Base-by-base conservation (phyloP, 345 rosid species). In the Nephelium lappaceum region DNA sequence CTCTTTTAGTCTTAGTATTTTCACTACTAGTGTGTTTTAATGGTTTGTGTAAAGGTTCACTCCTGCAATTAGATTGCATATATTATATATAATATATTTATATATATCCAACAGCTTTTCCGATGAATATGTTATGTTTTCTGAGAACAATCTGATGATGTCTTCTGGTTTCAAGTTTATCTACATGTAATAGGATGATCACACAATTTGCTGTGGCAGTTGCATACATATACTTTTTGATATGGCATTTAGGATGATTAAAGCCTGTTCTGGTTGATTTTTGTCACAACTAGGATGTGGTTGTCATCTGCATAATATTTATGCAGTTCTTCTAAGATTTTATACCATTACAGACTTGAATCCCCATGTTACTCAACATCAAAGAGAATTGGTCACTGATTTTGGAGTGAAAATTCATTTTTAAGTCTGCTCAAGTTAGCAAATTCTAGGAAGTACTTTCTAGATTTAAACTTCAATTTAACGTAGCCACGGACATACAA, bases 21-120 rank as follows among this genome's bases (percentile, higher is more conserved):
- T 63, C 23, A 21, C 43, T 71, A 67, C 67, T 64, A 24, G 27
- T 49, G 77, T 77, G 55, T 58, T 71, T 38, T 36, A 74, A 53
- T 71, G 61, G 67, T 71, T 42, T 75, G 73, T 71, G 70, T 58
- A 58, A 65, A 49, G 42, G 6, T 76, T 41, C 12, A 5, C 38
- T 47, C 41, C 23, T 23, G 9, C 47, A 39, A 21, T 67, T n/a
- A 10, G 9, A 43, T 38, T 19, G 14, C 58, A 51, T 21, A 60
- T 57, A 57, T n/a, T 57, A 19, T 57, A n/a, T n/a, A 57, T 57
- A 31, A 7, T 45, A 45, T 45, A 6, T 23, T 25, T 42, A 31
- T 65, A 67, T 57, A 39, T 45, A 62, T 5, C 21, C 8, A 21
- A 41, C 1, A 18, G 2, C 19, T 72, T 12, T 15, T 24, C 21